Evolutionary conservation across 148 eudicot species (phyloP).

Genomic region (Spergularia marina): DNA sequence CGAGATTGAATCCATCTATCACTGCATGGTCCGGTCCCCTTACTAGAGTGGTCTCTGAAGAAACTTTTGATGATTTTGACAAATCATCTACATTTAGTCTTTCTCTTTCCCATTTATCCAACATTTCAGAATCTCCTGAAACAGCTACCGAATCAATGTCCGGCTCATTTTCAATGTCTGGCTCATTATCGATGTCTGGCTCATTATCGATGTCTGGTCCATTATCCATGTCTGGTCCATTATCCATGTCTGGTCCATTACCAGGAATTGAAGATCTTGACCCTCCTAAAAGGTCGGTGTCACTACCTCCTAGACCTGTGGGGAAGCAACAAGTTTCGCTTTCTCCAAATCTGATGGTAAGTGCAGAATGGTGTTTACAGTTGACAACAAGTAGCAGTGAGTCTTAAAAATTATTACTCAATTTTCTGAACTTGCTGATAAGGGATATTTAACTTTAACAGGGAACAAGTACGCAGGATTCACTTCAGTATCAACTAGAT

Average conservation of each 20-base stretch:
- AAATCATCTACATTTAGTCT: slow-evolving; percentile 33
- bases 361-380: not conserved
- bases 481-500: slow-evolving; percentile 53
- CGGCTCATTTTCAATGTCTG: not conserved
- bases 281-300: slow-evolving; percentile 11
- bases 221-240: too few species aligned
- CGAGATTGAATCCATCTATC: slow-evolving; percentile 21
- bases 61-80: slow-evolving; percentile 34
- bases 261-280: slow-evolving; percentile 26
- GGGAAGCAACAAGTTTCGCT: slow-evolving; percentile 11
- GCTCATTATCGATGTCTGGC: too few species aligned
- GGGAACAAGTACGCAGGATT: slow-evolving; percentile 38
- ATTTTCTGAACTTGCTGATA: slow-evolving; percentile 1
- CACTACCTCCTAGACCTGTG: slow-evolving; percentile 16
- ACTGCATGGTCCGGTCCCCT: slow-evolving; percentile 25
- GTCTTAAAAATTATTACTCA: not conserved
- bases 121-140: slow-evolving; percentile 17
- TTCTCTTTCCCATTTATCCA: slow-evolving; percentile 27
- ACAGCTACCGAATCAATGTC: not conserved
- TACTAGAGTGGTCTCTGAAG: slow-evolving; percentile 18
- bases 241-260: not conserved
- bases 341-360: slow-evolving; percentile 10
- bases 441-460: slow-evolving; percentile 22
- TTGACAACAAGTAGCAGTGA: slow-evolving; percentile 9
- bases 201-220: too few species aligned